Base-by-base conservation (phyloP, 345 rosid species). In the Acer campestre region DNA sequence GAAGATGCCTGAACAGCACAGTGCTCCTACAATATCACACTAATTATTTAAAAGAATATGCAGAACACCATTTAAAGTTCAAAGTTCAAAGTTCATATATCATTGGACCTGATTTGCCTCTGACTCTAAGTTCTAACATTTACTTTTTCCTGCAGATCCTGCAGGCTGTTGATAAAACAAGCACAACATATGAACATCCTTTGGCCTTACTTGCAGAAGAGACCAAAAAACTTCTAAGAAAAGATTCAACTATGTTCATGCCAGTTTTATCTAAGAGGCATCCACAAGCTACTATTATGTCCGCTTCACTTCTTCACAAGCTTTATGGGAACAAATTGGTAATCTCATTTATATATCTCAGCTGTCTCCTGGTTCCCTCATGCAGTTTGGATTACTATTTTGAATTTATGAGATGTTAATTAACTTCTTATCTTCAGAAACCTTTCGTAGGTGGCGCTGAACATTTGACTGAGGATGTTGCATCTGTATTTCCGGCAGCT, bases 181-280 rank as follows among this genome's bases (percentile, higher is more conserved):
- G 89, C 85, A 71, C 87, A 80, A 74, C 27, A 18, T 89, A 70
- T 64, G 98, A 91, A 62, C 97, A 92, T 87, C 91, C 84, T 82
- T 80, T 96, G 82, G 90, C 97, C 38, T 82, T 91, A 85, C 98
- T 96, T 84, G 98, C 98, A 35, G 92, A 91, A 80, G 98, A 96
- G 81, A 89, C 88, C 58, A 92, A 82, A 83, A 91, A 86, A 82
- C 90, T 96, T 84, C 81, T 96, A 76, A 86, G 85, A 75, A 91
- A 83, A 76, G 99, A 96, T 80, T 90, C 95, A 55, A 80, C 86
- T 59, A 70, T 77, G 46, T 96, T 85, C 84, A 86, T 90, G 84
- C 97, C 98, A 80, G 77, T 96, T 83, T 88, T 96, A 72, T 81
- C 92, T 74, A 87, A 82, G 91, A 84, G 97, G 87, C 97, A 96